Percentiles rank a stretch among this genome's conserved stretches.
Conservation (phyloP, 169 alveolate species). For the Babesia sp. region DNA sequence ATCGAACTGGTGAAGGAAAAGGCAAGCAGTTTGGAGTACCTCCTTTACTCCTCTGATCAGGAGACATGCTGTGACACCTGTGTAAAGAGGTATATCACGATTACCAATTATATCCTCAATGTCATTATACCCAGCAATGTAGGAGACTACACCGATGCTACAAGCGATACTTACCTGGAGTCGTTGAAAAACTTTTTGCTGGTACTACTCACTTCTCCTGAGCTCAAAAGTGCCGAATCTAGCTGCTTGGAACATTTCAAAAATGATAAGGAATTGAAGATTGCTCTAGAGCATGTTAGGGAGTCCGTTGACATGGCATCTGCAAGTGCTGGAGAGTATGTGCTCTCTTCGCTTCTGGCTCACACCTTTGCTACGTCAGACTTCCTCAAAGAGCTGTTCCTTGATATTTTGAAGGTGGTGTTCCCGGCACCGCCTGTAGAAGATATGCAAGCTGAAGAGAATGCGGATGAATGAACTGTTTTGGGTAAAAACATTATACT, state of each 20-base stretch:
- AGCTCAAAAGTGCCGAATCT: slow-evolving; percentile 55
- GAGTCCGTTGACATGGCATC: slow-evolving; percentile 29
- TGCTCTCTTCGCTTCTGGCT: slow-evolving; percentile 53
- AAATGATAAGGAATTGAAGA: slow-evolving; percentile 49
- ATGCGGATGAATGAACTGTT: not conserved
- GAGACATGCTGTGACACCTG: slow-evolving; percentile 32
- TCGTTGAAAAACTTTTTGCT: slow-evolving; percentile 60
- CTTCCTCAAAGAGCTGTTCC: slow-evolving; percentile 60
- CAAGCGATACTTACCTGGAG: slow-evolving; percentile 67
- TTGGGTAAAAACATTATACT: too few species aligned
- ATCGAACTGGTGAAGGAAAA: slow-evolving; percentile 1
- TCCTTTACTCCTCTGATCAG: slow-evolving; percentile 42
- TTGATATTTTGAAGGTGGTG: slow-evolving; percentile 60
- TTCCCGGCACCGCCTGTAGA: slow-evolving; percentile 26
- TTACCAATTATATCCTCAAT: slow-evolving; percentile 54
- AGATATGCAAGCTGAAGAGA: not conserved
- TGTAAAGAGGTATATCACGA: slow-evolving; percentile 37
- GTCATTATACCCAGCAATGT: slow-evolving; percentile 68
- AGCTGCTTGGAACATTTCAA: slow-evolving; percentile 47
- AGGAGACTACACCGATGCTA: slow-evolving; percentile 49
- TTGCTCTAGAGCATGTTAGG: slow-evolving; percentile 35
- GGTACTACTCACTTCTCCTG: slow-evolving; percentile 66
- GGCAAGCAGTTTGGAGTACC: slow-evolving; percentile 58
- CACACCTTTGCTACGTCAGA: slow-evolving; percentile 63
- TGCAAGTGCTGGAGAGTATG: slow-evolving; percentile 63